Base-by-base conservation (phyloP, 306 rosid genomes). In the Prunus dulcis region DNA sequence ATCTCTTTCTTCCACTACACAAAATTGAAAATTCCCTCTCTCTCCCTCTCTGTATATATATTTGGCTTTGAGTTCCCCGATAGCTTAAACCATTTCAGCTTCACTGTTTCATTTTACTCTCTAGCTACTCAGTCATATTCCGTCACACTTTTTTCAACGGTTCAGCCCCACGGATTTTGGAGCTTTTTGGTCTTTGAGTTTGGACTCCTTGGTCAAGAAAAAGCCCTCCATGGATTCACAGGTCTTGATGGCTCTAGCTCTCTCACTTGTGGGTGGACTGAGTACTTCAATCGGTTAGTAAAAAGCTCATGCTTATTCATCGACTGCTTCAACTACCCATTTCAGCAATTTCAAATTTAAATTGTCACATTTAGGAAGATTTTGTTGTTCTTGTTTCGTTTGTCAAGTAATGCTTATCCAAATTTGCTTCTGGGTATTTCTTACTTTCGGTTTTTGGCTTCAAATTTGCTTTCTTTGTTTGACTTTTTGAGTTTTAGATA, bases 181-280 rank as follows among this genome's bases (percentile, higher is more conserved):
- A 73, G 20, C 63, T 58, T 23, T 45, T 68, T 38, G 49, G n/a
- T 57, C 19, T 50, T 50, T 28, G 66, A 13, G 66, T 51, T 28
- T 58, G 47, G 58, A 46, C 27, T 76, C 50, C 67, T 72, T 20
- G 67, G 60, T 62, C 34, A 10, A 34, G 41, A 34, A 34, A 34
- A 69, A 58, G 12, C 41, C 67, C 51, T 72, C 76, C 75, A 90
- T 93, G 98, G 96, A 14, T 30, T 63, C 97, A 82, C 99, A 89
- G 78, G 89, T 91, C 30, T 77, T 80, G 64, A 87, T 93, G 28
- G 99, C 99, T 82, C 96, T 96, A 64, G 98, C 88, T 34, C 99
- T 96, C 83, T 96, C 99, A 6, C 91, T 93, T 34, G 84, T 93
- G 2, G 99, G 98, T 77, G 99, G 99, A 67, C 56, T 84, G 74